Percentiles rank a stretch among this genome's conserved stretches.
These are phyloP conservation scores for Pseudogymnoascus sp. DNA, from an alignment of 2,329 filamentous ascomycete species.

Conservation along the genomic window DNA sequence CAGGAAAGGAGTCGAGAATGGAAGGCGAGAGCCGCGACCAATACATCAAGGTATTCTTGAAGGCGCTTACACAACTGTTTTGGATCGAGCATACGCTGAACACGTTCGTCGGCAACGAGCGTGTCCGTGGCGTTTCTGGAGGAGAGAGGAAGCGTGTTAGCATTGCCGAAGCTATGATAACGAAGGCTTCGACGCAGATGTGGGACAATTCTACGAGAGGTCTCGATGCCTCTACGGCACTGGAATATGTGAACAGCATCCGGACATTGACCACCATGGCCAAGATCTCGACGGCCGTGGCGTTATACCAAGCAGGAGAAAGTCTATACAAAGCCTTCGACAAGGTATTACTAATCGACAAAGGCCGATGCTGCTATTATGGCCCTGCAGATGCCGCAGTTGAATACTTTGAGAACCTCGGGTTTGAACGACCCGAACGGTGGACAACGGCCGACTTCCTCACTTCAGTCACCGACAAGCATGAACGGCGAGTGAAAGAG, in stretches of 20 bases:
- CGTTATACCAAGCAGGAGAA: conserved; percentile 63
- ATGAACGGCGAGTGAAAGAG: conserved; percentile 59
- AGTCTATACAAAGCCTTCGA: conserved; percentile 69
- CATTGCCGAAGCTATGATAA: conserved; percentile 70
- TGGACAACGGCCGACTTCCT: conserved; percentile 73
- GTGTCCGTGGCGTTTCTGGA: conserved; percentile 68
- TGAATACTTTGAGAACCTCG: conserved; percentile 58
- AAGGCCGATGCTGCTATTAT: conserved; percentile 61
- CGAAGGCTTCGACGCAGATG: conserved; percentile 64
- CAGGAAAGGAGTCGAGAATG: conserved; percentile 53
- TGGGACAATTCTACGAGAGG: conserved; percentile 79
- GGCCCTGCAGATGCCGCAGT: conserved; percentile 55
- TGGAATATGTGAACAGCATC: conserved; percentile 67
- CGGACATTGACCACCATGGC: conserved; percentile 70
- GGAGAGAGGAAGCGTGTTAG: conserved; percentile 76
- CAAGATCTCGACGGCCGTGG: conserved; percentile 62
- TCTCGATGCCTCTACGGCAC: conserved; percentile 70
- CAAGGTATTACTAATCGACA: conserved; percentile 71
- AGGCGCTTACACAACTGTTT: conserved; percentile 63
- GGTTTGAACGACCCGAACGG: conserved; percentile 47
- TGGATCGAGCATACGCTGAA: conserved; percentile 65
- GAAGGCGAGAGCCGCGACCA: conserved; percentile 54
- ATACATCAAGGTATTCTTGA: conserved; percentile 52
- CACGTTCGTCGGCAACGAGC: conserved; percentile 69
- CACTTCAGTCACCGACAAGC: conserved; percentile 67